A percentile compares a stretch with the other conserved stretches of the same genome.
These are phyloP conservation scores for Mortierella sp. DNA, from an alignment of 371 early-diverging fungal genomes.

Conservation along the genomic window DNA sequence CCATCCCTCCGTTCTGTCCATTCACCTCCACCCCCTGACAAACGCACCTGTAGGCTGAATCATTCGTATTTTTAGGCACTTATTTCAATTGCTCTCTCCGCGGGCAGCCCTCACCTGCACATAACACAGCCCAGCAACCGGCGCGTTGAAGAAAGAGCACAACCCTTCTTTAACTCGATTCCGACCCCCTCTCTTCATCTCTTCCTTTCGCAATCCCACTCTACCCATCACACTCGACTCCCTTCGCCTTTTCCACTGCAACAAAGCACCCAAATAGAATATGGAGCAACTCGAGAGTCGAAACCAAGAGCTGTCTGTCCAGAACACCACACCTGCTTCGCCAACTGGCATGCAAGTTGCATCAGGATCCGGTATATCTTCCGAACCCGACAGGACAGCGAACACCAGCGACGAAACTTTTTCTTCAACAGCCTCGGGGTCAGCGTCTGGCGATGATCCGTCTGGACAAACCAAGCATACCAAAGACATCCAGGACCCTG, in stretches of 20 bases:
- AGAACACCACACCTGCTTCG: neutral
- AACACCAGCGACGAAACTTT: slow-evolving; percentile 17
- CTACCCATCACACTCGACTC: neutral
- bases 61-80: neutral
- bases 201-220: neutral
- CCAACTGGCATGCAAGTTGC: neutral
- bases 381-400: slow-evolving; percentile 6
- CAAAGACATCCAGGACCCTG: neutral
- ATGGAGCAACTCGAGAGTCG: slow-evolving; percentile 8
- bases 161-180: neutral
- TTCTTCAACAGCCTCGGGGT: slow-evolving; percentile 4
- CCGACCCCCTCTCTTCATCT: neutral
- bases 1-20: neutral
- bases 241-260: neutral
- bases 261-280: neutral
- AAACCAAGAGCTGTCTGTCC: neutral
- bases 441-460: slow-evolving; percentile 2
- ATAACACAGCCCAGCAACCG: neutral
- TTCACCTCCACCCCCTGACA: neutral
- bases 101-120: no score
- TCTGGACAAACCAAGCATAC: neutral
- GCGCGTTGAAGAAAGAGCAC: no score
- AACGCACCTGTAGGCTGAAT: neutral
- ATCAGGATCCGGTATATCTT: neutral
- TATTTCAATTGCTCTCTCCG: neutral